A percentile compares a stretch with the other conserved stretches of the same genome.
Conservation (phyloP, 2,329 filamentous ascomycete species). For the Xylariaceae sp. region DNA sequence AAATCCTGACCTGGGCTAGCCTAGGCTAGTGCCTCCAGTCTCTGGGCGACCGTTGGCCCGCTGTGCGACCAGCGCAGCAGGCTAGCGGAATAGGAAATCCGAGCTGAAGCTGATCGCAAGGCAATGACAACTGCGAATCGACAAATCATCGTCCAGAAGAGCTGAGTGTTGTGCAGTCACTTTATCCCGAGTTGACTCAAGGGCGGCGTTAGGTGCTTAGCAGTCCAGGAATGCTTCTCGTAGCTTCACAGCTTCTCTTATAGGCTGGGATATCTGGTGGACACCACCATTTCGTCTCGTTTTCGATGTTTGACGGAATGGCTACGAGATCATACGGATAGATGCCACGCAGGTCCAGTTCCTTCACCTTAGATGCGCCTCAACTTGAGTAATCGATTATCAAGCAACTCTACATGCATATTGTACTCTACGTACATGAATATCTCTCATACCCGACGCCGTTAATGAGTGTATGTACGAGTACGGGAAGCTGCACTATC, state of each 20-base stretch:
- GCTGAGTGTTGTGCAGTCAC: background rate
- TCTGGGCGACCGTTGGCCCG: background rate
- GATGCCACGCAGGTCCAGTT: background rate
- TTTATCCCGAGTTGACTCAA: background rate
- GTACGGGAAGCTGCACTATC: too few relatives aligned
- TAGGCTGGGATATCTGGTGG: background rate
- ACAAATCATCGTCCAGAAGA: too few relatives aligned
- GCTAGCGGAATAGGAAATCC: background rate
- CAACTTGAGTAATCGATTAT: too few relatives aligned
- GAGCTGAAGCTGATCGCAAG: background rate
- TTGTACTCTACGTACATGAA: too few relatives aligned
- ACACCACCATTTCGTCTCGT: background rate
- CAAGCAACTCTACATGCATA: too few relatives aligned
- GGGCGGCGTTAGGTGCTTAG: too few relatives aligned
- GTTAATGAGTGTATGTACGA: too few relatives aligned
- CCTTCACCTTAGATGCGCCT: too few relatives aligned
- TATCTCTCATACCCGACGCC: too few relatives aligned
- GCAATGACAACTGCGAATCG: too few relatives aligned
- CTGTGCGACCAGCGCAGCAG: background rate
- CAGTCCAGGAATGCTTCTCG: too few relatives aligned
- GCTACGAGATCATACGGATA: background rate
- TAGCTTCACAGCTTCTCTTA: background rate
- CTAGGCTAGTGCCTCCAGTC: background rate
- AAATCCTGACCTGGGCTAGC: background rate
- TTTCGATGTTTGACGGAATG: background rate